phyloP scores from a whole-genome alignment of 2,329 filamentous ascomycete genomes.

The Colletotrichum shisoi region DNA sequence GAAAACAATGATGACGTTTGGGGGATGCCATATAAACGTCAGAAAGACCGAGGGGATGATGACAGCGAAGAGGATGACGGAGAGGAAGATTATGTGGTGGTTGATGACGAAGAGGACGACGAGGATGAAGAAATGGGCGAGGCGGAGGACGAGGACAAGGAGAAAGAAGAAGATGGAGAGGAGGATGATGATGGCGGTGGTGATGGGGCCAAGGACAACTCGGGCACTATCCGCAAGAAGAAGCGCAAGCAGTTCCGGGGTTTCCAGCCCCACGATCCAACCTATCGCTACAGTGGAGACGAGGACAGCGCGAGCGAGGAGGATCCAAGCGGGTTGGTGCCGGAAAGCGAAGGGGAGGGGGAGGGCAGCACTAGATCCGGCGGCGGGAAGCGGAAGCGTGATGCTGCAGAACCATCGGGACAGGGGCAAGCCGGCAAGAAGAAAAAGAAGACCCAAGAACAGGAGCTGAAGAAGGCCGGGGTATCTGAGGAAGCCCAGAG shows the following conservation, averaged over 20 bases:
- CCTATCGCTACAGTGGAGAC: conserved; percentile 28
- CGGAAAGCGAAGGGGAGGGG: conserved; percentile 15
- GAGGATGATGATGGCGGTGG: neutral
- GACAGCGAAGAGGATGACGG: conserved; percentile 35
- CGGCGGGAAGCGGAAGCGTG: conserved; percentile 22
- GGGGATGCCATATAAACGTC: conserved; percentile 22
- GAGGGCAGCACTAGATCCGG: neutral
- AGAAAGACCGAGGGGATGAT: neutral
- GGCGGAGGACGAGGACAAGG: conserved; percentile 1
- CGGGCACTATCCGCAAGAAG: neutral
- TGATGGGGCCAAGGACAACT: neutral
- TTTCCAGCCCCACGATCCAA: conserved; percentile 19
- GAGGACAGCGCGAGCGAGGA: conserved; percentile 27
- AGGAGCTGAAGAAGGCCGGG: conserved; percentile 43
- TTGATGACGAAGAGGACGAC: neutral
- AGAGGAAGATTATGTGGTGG: neutral
- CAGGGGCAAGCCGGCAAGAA: conserved; percentile 5
- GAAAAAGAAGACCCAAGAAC: conserved; percentile 9
- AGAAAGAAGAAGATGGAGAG: conserved; percentile 3
- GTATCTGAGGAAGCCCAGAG: conserved; percentile 45
- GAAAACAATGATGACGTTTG: conserved; percentile 41
- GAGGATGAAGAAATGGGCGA: conserved; percentile 8
- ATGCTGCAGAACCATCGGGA: neutral
- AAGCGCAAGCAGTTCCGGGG: conserved; percentile 16
- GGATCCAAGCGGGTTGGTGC: conserved; percentile 18